A percentile compares a stretch with the other conserved stretches of the same genome.
Evolutionary conservation across 1,284 basidiomycete genomes (phyloP).

Genomic region (Clitocybe nebularis): DNA sequence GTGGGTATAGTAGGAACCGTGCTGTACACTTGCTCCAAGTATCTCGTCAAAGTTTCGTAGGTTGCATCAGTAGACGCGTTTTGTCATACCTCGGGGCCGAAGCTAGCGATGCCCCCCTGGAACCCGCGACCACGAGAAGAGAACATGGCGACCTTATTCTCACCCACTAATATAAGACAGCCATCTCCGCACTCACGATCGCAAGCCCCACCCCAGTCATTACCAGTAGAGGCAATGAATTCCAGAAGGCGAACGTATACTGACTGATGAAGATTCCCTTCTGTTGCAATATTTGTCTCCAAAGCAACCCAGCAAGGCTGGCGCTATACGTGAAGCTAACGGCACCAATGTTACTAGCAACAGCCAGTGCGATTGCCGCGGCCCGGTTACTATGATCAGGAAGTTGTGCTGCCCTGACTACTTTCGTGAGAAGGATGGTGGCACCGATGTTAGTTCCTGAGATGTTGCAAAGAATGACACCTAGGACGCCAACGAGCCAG

Average conservation of each 20-base stretch:
- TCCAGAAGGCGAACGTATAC: slow-evolving; percentile 71
- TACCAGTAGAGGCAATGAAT: slow-evolving; percentile 51
- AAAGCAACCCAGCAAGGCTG: slow-evolving; percentile 87
- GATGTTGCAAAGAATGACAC: slow-evolving; percentile 82
- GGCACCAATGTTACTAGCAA: slow-evolving; percentile 88
- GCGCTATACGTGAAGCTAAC: slow-evolving; percentile 90
- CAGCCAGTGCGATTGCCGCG: slow-evolving; percentile 43
- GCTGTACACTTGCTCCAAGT: no score
- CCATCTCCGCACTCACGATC: slow-evolving; percentile 64
- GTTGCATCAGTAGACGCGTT: no score
- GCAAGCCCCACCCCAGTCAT: slow-evolving; percentile 53
- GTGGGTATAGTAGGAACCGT: no score
- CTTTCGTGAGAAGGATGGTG: slow-evolving; percentile 79
- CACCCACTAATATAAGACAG: slow-evolving; percentile 49
- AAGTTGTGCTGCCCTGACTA: slow-evolving; percentile 36
- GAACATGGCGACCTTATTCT: no score
- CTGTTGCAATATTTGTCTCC: slow-evolving; percentile 76
- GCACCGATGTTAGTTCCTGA: slow-evolving; percentile 96
- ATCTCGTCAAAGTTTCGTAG: no score
- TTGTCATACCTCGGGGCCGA: no score
- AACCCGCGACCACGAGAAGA: no score
- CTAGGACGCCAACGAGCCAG: slow-evolving; percentile 56
- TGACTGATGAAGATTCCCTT: slow-evolving; percentile 74
- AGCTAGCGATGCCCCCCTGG: no score
- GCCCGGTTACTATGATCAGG: slow-evolving; percentile 31